Evolutionary conservation across 257 asterid species (phyloP).

Genomic region (Solanum tarijense): DNA sequence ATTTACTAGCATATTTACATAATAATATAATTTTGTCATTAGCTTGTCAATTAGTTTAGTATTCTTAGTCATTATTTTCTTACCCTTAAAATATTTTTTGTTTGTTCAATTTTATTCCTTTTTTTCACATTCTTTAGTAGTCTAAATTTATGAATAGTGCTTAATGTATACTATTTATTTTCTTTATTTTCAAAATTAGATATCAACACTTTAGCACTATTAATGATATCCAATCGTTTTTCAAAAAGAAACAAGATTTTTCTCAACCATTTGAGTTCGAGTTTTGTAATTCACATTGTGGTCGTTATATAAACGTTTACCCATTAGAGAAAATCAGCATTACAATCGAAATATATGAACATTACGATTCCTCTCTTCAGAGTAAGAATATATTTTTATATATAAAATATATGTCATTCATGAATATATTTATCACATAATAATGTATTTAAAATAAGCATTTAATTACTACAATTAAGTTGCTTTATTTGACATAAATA

Average conservation of each 20-base stretch:
- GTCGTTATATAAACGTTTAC: too few species aligned
- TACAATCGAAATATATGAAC: neutral
- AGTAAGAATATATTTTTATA: too few species aligned
- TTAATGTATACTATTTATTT: too few species aligned
- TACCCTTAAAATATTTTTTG: neutral
- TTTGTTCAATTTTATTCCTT: neutral
- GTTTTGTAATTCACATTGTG: too few species aligned
- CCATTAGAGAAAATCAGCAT: too few species aligned
- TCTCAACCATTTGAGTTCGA: too few species aligned
- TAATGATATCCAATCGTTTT: too few species aligned
- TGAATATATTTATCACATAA: neutral
- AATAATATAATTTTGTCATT: too few species aligned
- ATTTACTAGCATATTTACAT: neutral
- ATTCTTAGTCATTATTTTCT: neutral
- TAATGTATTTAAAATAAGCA: neutral
- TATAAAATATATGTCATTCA: neutral
- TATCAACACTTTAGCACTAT: too few species aligned
- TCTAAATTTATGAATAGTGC: neutral
- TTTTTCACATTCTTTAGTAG: neutral
- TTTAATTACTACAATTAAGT: neutral
- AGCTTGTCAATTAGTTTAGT: neutral
- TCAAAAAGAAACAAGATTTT: too few species aligned
- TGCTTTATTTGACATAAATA: neutral
- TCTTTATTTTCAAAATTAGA: too few species aligned
- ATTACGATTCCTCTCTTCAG: neutral